A percentile compares a stretch with the other conserved stretches of the same genome.
These are phyloP conservation scores for Iberis pinnata DNA, from an alignment of 345 rosid species.

Conservation along the genomic window DNA sequence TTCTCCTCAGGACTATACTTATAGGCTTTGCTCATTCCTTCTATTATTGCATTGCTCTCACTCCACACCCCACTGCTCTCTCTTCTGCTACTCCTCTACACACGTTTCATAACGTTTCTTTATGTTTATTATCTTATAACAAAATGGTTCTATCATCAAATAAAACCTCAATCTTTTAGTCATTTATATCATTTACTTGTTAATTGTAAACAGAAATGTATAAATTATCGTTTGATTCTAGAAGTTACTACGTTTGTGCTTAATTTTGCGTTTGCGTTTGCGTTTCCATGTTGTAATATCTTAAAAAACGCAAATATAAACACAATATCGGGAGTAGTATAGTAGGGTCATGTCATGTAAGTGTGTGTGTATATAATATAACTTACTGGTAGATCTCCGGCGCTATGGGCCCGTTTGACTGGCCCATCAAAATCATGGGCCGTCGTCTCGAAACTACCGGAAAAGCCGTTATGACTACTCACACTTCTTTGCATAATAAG, in stretches of 20 bases:
- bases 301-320: background rate
- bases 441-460: conserved; percentile 28
- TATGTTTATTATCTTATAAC: background rate
- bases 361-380: conserved; percentile 2
- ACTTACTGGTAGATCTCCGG: conserved; percentile 73
- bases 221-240: background rate
- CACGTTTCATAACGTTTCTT: background rate
- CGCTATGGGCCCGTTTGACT: conserved; percentile 70
- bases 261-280: background rate
- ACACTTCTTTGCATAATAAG: conserved; percentile 51
- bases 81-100: conserved; percentile 38
- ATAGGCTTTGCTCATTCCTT: conserved; percentile 72
- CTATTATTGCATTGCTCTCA: conserved; percentile 78
- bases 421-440: conserved; percentile 41
- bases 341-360: too few species aligned
- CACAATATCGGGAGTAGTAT: too few species aligned
- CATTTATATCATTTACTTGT: too few species aligned
- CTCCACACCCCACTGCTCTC: conserved; percentile 53
- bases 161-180: too few species aligned
- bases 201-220: too few species aligned
- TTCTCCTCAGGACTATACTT: conserved; percentile 84
- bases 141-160: too few species aligned
- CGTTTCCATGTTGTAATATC: background rate
- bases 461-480: conserved; percentile 51
- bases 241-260: too few species aligned